These are phyloP conservation scores for Moniliella sp. DNA, from an alignment of 1,284 basidiomycete species.

Conservation along the genomic window DNA sequence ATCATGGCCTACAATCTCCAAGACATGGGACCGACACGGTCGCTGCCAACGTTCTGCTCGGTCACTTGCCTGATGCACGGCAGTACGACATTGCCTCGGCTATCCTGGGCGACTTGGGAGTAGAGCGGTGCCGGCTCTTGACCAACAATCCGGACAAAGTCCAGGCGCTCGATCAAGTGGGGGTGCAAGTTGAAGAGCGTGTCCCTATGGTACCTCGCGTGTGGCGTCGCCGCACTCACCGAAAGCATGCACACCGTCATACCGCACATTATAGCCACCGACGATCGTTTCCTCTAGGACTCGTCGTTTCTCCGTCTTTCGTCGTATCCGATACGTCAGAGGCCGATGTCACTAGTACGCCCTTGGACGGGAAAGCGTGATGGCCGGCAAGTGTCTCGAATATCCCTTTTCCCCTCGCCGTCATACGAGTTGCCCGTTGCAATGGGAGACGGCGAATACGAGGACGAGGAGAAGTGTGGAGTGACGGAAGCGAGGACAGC, in stretches of 20 bases:
- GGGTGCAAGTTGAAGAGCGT: constrained; percentile 57
- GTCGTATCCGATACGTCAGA: no score
- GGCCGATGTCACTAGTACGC: no score
- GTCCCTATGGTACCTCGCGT: constrained; percentile 83
- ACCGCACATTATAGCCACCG: no score
- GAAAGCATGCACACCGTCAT: no score
- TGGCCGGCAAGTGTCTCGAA: constrained; percentile 1
- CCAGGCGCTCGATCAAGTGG: constrained; percentile 60
- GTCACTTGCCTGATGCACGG: constrained; percentile 78
- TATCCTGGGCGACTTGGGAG: constrained; percentile 65
- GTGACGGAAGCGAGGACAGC: constrained; percentile 17
- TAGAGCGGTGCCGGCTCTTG: constrained; percentile 55
- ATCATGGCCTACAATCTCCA: constrained; percentile 94
- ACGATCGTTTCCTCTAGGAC: no score
- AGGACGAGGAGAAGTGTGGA: constrained; percentile 19
- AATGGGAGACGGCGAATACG: constrained; percentile 1
- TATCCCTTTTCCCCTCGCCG: no score
- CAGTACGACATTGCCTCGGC: constrained; percentile 76
- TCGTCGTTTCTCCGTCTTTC: no score
- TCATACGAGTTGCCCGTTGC: no score
- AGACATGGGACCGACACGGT: constrained; percentile 94
- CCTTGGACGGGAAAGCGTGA: constrained; percentile 3
- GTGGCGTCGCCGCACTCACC: constrained; percentile 42
- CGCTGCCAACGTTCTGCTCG: constrained; percentile 80
- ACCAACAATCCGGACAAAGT: constrained; percentile 98